Conservation (phyloP, 73 alveolate species). For the Uronychia setigera region DNA sequence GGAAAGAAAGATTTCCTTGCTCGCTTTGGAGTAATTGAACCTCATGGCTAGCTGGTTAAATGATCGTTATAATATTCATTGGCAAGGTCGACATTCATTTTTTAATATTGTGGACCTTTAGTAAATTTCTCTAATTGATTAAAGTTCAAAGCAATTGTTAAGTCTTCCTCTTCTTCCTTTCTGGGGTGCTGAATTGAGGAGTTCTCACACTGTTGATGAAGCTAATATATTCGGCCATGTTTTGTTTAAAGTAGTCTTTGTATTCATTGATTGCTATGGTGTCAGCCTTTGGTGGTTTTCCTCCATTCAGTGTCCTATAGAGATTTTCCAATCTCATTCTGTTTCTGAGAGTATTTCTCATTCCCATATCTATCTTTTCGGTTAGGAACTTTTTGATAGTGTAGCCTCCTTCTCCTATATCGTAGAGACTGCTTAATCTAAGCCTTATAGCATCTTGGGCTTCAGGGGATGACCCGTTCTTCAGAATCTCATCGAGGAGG, state of each 20-base stretch:
- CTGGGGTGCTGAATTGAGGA: not conserved
- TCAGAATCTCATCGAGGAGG: not conserved
- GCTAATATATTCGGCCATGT: not conserved
- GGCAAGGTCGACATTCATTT: no score
- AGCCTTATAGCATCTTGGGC: not conserved
- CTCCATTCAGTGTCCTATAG: not conserved
- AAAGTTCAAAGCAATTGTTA: not conserved
- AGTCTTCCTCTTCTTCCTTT: no score
- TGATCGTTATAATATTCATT: no score
- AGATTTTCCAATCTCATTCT: not conserved
- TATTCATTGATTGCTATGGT: not conserved
- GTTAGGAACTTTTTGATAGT: not conserved
- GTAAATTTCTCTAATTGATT: no score
- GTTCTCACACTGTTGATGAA: not conserved
- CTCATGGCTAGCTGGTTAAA: no score
- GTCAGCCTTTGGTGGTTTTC: not conserved
- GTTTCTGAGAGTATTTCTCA: constrained; percentile 1
- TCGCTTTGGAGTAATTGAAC: no score
- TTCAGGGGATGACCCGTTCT: not conserved
- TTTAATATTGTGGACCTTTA: no score
- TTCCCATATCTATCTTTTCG: not conserved
- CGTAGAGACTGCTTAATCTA: not conserved
- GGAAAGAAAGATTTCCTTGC: no score
- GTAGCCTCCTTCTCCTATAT: not conserved
- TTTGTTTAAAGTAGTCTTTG: not conserved